Evolutionary conservation across 371 early-diverging fungal genomes (phyloP), one percentile per base, ranked within the genome.

Genomic region (Mortierella sp.): DNA sequence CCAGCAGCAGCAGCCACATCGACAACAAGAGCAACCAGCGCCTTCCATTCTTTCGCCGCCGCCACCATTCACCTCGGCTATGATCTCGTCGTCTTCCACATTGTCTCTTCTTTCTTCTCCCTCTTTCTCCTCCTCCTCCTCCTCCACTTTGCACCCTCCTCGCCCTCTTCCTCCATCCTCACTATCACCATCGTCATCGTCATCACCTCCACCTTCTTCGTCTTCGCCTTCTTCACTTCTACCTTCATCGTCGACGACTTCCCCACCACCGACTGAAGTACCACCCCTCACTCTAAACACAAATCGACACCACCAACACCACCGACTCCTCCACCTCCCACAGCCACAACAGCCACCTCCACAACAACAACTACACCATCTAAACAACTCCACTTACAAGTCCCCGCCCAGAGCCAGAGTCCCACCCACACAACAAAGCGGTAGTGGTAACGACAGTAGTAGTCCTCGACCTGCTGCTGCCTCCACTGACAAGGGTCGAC

Each of bases 401-500:
- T 24, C 24, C 24, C 68, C 68, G 0, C 38, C 24, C 43, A 68
- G 10, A 21, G 24, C 68, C 41, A 41, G 41, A 68, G 68, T 35
- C 0, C 18, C 68, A 2, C 38, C 24, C 8, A 2, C 68, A 38
- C 55, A 49, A 32, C 75, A 63, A 16, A 51, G 51, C 5, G 51
- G 32, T 38, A 55, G 38, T 14, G 43, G 48, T 24, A 56, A 29
- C 16, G 35, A 7, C 35, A 63, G 43, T 43, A 32, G 24, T 32
- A 49, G 35, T 54, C 21, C 51, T 21, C 16, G 21, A 35, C 63
- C 18, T 63, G 63, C 63, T 32, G 63, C 32, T 63, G 35, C 63
- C 5, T 32, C 35, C 18, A 16, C 63, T 73, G 84, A 78, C 51
- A 75, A 80, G 44, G 81, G 78, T 49, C 56, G 72, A 32, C 70